Conservation (phyloP, 441 rosid genomes). For the Adansonia gregorii region DNA sequence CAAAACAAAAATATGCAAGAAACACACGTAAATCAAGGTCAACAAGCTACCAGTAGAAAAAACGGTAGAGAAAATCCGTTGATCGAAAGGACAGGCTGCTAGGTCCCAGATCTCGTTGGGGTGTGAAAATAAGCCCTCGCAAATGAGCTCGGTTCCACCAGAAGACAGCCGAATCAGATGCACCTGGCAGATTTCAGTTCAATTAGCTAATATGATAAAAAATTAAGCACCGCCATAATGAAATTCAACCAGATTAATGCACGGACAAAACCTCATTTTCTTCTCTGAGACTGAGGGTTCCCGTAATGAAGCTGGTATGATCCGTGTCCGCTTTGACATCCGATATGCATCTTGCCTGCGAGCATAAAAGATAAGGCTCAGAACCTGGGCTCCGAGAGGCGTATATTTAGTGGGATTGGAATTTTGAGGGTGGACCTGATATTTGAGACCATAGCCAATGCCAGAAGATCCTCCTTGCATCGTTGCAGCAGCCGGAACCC, state of each 20-base stretch:
- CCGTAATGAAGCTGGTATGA: slow-evolving; percentile 90
- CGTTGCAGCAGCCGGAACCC: slow-evolving; percentile 27
- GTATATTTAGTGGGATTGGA: slow-evolving; percentile 1
- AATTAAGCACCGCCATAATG: neutral
- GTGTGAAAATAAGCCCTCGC: slow-evolving; percentile 92
- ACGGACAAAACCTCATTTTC: slow-evolving; percentile 68
- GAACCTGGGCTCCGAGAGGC: neutral
- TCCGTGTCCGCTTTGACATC: slow-evolving; percentile 91
- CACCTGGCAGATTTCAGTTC: slow-evolving; percentile 50
- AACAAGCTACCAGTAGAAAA: slow-evolving; percentile 63
- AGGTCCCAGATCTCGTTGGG: slow-evolving; percentile 96
- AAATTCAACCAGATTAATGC: neutral
- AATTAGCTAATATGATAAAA: neutral
- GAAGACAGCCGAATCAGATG: slow-evolving; percentile 88
- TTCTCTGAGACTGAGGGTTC: slow-evolving; percentile 83
- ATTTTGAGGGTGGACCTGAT: slow-evolving; percentile 56
- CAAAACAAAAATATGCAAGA: neutral
- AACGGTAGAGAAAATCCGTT: slow-evolving; percentile 88
- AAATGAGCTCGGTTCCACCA: slow-evolving; percentile 82
- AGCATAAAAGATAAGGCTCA: slow-evolving; percentile 16
- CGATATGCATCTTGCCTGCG: slow-evolving; percentile 86
- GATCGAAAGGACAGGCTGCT: slow-evolving; percentile 85
- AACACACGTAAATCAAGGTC: slow-evolving; percentile 13
- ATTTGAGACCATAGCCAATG: slow-evolving; percentile 85
- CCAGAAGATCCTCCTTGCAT: slow-evolving; percentile 96